Evolutionary conservation across 805 yeast genomes (phyloP), one percentile per base, ranked within the genome.

Genomic region (Candida broadrunensis): DNA sequence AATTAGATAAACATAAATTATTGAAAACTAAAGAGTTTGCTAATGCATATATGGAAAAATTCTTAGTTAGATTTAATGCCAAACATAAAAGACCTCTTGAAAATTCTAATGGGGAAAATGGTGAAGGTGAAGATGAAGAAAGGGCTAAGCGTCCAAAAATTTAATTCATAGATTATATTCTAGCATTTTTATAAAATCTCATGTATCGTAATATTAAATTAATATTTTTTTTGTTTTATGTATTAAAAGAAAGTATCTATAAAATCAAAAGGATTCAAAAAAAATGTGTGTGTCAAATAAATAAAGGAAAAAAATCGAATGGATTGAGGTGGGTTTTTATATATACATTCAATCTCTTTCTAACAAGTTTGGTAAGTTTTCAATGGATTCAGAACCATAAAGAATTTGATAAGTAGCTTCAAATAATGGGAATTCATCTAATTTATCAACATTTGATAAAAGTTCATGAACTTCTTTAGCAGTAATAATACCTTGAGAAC

Each of bases 21-120:
- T 71, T 74, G 49, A 89, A 90, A 56, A 72, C 89, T 20, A 83
- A 84, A 58, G 70, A 58, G 21, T 91, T 85, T 55, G 72, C 78
- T 12, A 72, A 70, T 35, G 60, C 56, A 2, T 87, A 82, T 53
- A 84, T 87, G 91, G 81, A 73, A 8, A 85, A 83, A 58, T 80
- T 75, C 45, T 47, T 81, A 46, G 61, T 55, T 20, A 80, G 77
- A 54, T 71, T 68, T 46, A 59, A 73, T 35, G 63, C 62, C 8
- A 76, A 72, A 52, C 60, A 65, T 46, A 51, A 41, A 42, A 57
- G 32, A 29, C 13, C 17, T 15, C 17, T 5, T 29, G 32, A 29
- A 29, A 13, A 5, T 6, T 25, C 29, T 25, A 5, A 6, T 25
- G n/a, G n/a, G n/a, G 14, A 21, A 21, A 26, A 43, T 19, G 27